Conservation (phyloP, 2,329 filamentous ascomycete genomes). For the Karstenula rhodostoma region DNA sequence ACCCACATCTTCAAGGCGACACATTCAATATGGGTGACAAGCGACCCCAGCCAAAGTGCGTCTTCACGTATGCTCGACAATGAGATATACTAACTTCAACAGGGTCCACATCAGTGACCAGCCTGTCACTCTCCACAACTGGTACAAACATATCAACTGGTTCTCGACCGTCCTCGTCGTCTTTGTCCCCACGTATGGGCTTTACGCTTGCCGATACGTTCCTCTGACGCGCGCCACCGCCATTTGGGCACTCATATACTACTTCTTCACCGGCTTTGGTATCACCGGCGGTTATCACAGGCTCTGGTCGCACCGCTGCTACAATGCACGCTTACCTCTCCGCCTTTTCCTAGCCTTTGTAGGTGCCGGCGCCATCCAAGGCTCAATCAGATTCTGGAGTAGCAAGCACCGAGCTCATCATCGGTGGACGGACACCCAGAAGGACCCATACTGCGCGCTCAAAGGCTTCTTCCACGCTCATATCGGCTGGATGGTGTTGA, state of each 20-base stretch:
- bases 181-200: constrained; percentile 75
- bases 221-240: constrained; percentile 75
- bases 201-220: constrained; percentile 78
- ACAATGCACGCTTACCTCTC: constrained; percentile 53
- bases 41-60: not conserved
- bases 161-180: constrained; percentile 84
- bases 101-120: constrained; percentile 84
- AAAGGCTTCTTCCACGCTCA: constrained; percentile 58
- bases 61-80: not conserved
- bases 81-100: constrained; percentile 60
- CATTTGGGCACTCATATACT: constrained; percentile 77
- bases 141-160: constrained; percentile 93
- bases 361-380: constrained; percentile 58
- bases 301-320: constrained; percentile 69
- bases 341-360: constrained; percentile 57
- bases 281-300: constrained; percentile 68
- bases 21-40: not conserved
- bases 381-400: constrained; percentile 59
- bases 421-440: constrained; percentile 60
- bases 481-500: constrained; percentile 60
- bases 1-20: not conserved
- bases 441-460: constrained; percentile 59
- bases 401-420: constrained; percentile 59
- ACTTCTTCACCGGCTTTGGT: constrained; percentile 81
- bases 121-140: constrained; percentile 72